These are phyloP conservation scores for Sphagnum fallax DNA, from an alignment of 228 moss, liverwort and hornwort species.

Conservation along the genomic window DNA sequence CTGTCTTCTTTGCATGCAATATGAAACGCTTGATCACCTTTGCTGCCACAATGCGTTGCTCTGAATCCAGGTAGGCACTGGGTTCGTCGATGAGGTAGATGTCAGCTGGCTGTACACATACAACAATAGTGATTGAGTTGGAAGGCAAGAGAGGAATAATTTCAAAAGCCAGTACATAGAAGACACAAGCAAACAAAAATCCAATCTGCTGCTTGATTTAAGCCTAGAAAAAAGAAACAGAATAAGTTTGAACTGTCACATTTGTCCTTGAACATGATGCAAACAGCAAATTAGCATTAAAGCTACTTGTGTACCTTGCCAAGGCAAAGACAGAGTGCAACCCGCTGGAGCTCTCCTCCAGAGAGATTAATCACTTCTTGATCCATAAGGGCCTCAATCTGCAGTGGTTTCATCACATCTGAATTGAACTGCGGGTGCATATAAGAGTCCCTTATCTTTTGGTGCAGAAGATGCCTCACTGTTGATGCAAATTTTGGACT, in stretches of 20 bases:
- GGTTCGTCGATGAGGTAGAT: conserved; percentile 98
- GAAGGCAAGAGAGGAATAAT: neutral
- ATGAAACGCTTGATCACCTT: conserved; percentile 98
- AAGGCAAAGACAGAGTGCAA: conserved; percentile 92
- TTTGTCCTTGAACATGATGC: too few relatives aligned
- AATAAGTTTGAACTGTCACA: too few relatives aligned
- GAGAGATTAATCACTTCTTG: conserved; percentile 94
- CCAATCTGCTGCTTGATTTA: too few relatives aligned
- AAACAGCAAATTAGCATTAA: neutral
- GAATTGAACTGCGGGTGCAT: conserved; percentile 99
- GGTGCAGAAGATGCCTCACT: conserved; percentile 80
- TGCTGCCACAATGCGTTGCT: conserved; percentile 98
- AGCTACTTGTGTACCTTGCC: conserved; percentile 64
- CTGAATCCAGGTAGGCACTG: conserved; percentile 97
- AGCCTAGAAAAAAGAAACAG: too few relatives aligned
- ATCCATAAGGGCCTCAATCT: conserved; percentile 91
- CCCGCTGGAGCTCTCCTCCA: conserved; percentile 97
- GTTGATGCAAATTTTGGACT: conserved; percentile 80
- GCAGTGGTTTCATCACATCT: conserved; percentile 96
- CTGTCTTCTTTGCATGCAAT: conserved; percentile 97
- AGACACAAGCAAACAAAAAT: too few relatives aligned
- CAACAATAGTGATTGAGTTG: neutral
- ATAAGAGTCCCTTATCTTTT: conserved; percentile 89
- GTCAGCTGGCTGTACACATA: conserved; percentile 79
- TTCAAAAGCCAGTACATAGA: too few relatives aligned